Percentiles rank a stretch among this genome's conserved stretches.
phyloP scores from a whole-genome alignment of 2,329 filamentous ascomycete species.

The Grosmannia clavigera region DNA sequence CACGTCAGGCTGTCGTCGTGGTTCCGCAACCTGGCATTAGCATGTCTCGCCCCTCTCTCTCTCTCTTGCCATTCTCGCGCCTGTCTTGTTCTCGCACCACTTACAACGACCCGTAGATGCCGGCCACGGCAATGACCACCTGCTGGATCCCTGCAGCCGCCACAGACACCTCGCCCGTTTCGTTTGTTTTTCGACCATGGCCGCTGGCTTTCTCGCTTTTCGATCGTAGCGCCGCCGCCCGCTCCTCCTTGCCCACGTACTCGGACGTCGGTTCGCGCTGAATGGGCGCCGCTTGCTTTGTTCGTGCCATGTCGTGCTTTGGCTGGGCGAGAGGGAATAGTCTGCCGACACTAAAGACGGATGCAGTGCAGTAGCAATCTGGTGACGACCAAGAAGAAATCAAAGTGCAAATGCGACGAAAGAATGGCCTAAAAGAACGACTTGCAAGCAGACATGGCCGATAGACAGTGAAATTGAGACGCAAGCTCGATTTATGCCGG shows the following conservation, averaged over 20 bases:
- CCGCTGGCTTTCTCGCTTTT: slow-evolving; percentile 9
- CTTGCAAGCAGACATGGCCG: neutral
- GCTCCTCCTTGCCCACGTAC: slow-evolving; percentile 40
- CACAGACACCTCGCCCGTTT: slow-evolving; percentile 17
- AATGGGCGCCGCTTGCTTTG: slow-evolving; percentile 54
- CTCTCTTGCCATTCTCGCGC: neutral
- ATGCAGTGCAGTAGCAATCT: neutral
- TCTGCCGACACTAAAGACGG: neutral
- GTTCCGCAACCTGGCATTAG: too few species aligned
- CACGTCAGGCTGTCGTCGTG: slow-evolving; percentile 59
- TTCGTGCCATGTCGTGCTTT: slow-evolving; percentile 47
- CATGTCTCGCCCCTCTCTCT: neutral
- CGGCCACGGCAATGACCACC: slow-evolving; percentile 75
- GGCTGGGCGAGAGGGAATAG: neutral
- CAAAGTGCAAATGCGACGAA: neutral
- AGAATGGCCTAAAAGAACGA: neutral
- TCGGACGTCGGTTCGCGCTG: slow-evolving; percentile 56
- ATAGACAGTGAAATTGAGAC: neutral
- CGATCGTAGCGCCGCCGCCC: slow-evolving; percentile 21
- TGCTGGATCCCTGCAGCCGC: slow-evolving; percentile 48
- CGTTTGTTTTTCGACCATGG: slow-evolving; percentile 10
- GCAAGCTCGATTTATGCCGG: neutral
- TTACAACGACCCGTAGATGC: slow-evolving; percentile 96
- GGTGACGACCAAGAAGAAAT: neutral
- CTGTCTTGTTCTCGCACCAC: slow-evolving; percentile 16